These are phyloP conservation scores for Bothriochloa decipiens DNA, from an alignment of 176 grass and related monocot genomes.

Conservation along the genomic window DNA sequence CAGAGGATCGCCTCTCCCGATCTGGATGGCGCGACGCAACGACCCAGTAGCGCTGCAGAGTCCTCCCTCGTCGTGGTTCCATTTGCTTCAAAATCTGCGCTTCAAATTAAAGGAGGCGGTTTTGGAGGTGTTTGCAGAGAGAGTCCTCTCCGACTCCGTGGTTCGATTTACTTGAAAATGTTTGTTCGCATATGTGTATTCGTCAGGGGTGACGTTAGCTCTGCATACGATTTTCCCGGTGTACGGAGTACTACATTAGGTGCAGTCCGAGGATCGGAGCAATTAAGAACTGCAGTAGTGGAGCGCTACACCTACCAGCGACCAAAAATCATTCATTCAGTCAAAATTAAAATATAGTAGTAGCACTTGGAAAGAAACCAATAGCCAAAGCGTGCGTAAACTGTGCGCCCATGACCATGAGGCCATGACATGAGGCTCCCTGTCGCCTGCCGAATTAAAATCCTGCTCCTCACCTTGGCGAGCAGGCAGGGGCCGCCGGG, in stretches of 20 bases:
- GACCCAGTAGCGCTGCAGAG: not conserved
- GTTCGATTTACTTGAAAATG: not conserved
- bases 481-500: not conserved
- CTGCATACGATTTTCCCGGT: too few relatives aligned
- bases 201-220: constrained; percentile 13
- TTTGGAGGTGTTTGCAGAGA: too few relatives aligned
- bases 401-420: not conserved
- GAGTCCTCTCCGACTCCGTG: too few relatives aligned
- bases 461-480: not conserved
- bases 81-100: not conserved
- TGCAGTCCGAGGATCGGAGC: not conserved
- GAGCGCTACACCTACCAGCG: not conserved
- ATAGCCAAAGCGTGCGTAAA: not conserved
- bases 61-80: not conserved
- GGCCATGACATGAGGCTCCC: too few relatives aligned
- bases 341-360: too few relatives aligned
- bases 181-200: not conserved
- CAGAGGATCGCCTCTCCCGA: not conserved
- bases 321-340: not conserved
- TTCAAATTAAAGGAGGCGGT: too few relatives aligned
- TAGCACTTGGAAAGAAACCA: not conserved
- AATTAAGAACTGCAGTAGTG: not conserved
- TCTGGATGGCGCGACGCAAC: not conserved
- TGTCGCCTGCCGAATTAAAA: not conserved
- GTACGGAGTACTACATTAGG: too few relatives aligned